Evolutionary conservation across 495 filamentous ascomycete genomes (phyloP), one percentile per base, ranked within the genome.

Genomic region (Cercophora samala): DNA sequence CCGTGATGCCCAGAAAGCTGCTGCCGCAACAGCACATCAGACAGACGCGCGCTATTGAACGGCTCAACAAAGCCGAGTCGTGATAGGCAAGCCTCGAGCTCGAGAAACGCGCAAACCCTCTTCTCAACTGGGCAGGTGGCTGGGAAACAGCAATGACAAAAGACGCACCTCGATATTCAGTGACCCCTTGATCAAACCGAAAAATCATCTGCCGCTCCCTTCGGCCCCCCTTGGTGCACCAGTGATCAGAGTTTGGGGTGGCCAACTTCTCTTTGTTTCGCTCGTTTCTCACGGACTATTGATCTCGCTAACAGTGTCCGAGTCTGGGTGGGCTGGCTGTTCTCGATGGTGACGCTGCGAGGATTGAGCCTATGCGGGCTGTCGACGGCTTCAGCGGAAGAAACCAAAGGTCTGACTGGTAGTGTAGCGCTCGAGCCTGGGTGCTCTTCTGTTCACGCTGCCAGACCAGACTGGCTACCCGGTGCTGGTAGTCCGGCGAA

Each of bases 71-170:
- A 19, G 2, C 24, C 18, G 17, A 21, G 58, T 58, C 51, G 21
- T 42, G 65, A 37, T 23, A 54, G 60, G 26, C 26, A 32, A 32
- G 29, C 29, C 29, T 32, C 25, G 56, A 37, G 42, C 32, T 46
- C 17, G 52, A 32, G 59, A 55, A 62, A 53, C 3, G 24, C 24
- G 26, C 56, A 59, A 53, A 54, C 54, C 52, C 26, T 55, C 22
- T 32, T 60, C 64, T 70, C 62, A 71, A 71, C 52, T 63, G 59
- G 67, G 69, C 66, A 73, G 71, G 69, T 71, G 69, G 66, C 1
- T 32, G 29, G 29, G 29, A 8, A 32, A 32, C 29, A 32, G 29
- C 29, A 32, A 3, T 32, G 4, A 37, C 24, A 46, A 51, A 32
- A 42, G 60, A 63, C 32, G 24, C 64, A 68, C 53, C 23, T 26